Evolutionary conservation across 2,329 filamentous ascomycete species (phyloP), one percentile per base, ranked within the genome.

Genomic region (Calonectria pseudoturangicola): DNA sequence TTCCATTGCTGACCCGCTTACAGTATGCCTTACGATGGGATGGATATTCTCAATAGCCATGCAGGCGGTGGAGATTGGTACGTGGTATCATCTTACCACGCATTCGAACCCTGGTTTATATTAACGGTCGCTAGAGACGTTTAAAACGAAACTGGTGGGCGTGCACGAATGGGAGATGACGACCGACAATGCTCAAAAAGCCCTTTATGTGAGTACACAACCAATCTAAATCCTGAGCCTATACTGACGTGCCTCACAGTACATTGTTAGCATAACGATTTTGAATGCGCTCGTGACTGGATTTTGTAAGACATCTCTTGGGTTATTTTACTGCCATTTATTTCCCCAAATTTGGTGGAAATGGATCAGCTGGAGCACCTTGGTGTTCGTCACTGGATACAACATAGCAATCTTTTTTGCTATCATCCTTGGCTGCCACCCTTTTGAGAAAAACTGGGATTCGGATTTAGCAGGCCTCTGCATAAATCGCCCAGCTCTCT

Each of bases 401-500:
- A 60, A 60, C 27, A 13, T 41, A 10, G 54, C 39, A 12, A 41
- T 82, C 85, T 63, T 80, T 82, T 6, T 85, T 84, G 72, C 76
- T 71, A 1, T 83, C 83, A 0, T 60, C 84, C 15, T 50, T 74
- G 6, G 81, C 76, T 16, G 78, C 77, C 8, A 60, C 7, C 54
- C 54, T 1, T 60, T 60, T 41, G n/a, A 41, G 25, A 60, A 36
- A 13, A 60, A 60, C 36, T 85, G 81, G 77, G 79, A 84, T 21
- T 10, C 50, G 4, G 66, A 71, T 7, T 69, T 77, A 45, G 63
- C 78, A 21, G 76, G 85, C 63, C 79, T 51, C 27, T 89, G 87
- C 74, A 82, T 89, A 60, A 79, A 86, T 58, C 84, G 85, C 30
- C 83, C 86, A 15, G 79, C 84, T 1, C 84, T 88, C 47, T 88